Evolutionary conservation across 208 protist species (phyloP).

Genomic region (Acanthamoeba royreba): DNA sequence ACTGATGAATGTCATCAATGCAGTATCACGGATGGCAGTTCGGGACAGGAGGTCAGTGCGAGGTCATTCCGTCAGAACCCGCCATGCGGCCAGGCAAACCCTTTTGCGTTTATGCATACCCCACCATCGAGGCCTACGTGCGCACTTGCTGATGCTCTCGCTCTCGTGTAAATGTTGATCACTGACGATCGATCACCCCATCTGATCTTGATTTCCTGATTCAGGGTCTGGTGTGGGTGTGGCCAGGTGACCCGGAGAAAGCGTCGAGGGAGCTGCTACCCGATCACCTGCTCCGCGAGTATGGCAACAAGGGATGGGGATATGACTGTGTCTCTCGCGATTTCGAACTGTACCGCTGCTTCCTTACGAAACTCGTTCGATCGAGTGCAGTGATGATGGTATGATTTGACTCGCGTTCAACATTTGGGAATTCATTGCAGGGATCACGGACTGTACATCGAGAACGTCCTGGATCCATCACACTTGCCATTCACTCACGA

Average conservation of each 20-base stretch:
- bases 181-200: background rate
- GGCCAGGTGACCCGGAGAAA: background rate
- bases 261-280: background rate
- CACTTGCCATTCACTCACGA: constrained; percentile 35
- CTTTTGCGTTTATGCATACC: background rate
- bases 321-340: background rate
- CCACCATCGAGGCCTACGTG: background rate
- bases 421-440: too few relatives aligned
- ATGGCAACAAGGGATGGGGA: background rate
- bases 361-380: background rate
- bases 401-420: too few relatives aligned
- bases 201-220: background rate
- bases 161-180: background rate
- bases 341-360: background rate
- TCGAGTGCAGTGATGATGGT: background rate
- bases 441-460: constrained; percentile 1
- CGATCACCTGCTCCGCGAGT: background rate
- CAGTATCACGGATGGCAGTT: constrained; percentile 45
- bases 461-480: constrained; percentile 19
- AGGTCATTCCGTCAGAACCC: background rate
- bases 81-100: background rate
- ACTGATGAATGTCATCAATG: background rate
- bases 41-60: background rate
- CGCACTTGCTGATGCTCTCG: background rate
- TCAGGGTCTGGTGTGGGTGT: constrained; percentile 10